These are phyloP conservation scores for Podospora tetraspora DNA, from an alignment of 495 filamentous ascomycete species.

Conservation along the genomic window DNA sequence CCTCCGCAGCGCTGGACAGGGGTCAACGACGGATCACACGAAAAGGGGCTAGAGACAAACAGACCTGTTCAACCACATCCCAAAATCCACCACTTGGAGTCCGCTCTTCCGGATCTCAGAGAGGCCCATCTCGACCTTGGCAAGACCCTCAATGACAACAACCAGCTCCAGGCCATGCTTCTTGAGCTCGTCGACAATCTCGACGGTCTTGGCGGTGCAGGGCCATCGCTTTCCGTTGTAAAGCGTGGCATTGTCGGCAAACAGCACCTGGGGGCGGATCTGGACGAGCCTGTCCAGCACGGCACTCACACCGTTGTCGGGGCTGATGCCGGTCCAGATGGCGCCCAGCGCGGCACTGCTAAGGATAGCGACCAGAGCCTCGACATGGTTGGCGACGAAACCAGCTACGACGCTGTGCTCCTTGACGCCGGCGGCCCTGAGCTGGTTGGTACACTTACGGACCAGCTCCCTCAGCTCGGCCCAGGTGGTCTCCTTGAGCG, in stretches of 20 bases:
- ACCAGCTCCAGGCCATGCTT: slow-evolving; percentile 56
- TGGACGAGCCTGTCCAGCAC: slow-evolving; percentile 79
- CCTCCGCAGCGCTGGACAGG: slow-evolving; percentile 29
- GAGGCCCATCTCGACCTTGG: slow-evolving; percentile 43
- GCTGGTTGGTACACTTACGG: slow-evolving; percentile 61
- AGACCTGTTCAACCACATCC: slow-evolving; percentile 34
- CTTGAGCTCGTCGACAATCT: slow-evolving; percentile 61
- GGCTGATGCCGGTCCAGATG: slow-evolving; percentile 86
- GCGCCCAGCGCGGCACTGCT: slow-evolving; percentile 73
- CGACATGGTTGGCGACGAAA: slow-evolving; percentile 80
- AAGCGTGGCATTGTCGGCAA: slow-evolving; percentile 78
- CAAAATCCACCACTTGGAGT: slow-evolving; percentile 46
- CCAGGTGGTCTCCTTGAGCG: slow-evolving; percentile 69
- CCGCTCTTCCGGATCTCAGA: slow-evolving; percentile 41
- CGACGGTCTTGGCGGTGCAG: slow-evolving; percentile 62
- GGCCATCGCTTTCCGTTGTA: slow-evolving; percentile 85
- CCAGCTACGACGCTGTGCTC: slow-evolving; percentile 73
- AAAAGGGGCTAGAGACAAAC: not conserved
- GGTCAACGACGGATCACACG: slow-evolving; percentile 5
- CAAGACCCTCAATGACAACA: slow-evolving; percentile 62
- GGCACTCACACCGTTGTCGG: slow-evolving; percentile 65
- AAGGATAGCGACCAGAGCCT: slow-evolving; percentile 82
- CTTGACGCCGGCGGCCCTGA: slow-evolving; percentile 59
- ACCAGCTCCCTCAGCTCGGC: slow-evolving; percentile 72
- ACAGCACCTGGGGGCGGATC: slow-evolving; percentile 73